phyloP scores from a whole-genome alignment of 768 basidiomycete species.

The Suillus subalutaceus region DNA sequence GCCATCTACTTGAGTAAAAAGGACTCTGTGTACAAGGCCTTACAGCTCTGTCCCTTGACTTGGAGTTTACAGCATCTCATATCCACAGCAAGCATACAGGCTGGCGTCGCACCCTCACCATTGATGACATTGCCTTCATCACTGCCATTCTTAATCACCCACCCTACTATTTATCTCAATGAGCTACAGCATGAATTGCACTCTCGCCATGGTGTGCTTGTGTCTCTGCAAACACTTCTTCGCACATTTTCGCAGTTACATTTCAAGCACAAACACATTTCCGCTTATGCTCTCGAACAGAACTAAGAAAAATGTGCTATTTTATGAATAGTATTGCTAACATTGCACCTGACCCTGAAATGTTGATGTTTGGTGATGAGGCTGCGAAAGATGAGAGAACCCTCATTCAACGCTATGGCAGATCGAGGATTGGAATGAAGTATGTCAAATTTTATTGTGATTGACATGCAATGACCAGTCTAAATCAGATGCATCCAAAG shows the following conservation, averaged over 20 bases:
- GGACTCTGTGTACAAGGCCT: no score
- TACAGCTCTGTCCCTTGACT: no score
- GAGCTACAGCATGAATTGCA: conserved; percentile 14
- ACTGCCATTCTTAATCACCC: background rate
- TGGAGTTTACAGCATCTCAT: no score
- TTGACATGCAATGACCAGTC: no score
- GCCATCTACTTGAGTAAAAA: background rate
- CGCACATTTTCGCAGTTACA: conserved; percentile 8
- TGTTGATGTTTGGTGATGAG: background rate
- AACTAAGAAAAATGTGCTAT: background rate
- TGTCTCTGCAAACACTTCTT: conserved; percentile 10
- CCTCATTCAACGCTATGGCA: no score
- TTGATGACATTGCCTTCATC: background rate
- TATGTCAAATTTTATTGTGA: no score
- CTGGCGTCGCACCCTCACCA: background rate
- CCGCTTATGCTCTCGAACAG: background rate
- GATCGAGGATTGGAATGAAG: no score
- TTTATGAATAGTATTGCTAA: background rate
- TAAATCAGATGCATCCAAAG: no score
- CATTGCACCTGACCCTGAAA: background rate
- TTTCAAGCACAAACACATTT: conserved; percentile 16
- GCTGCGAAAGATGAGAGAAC: background rate
- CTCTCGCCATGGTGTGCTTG: background rate
- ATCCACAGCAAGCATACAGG: no score
- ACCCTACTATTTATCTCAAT: conserved; percentile 14